These are phyloP conservation scores for Neonectria neomacrospora DNA, from an alignment of 2,329 filamentous ascomycete species.

Conservation along the genomic window DNA sequence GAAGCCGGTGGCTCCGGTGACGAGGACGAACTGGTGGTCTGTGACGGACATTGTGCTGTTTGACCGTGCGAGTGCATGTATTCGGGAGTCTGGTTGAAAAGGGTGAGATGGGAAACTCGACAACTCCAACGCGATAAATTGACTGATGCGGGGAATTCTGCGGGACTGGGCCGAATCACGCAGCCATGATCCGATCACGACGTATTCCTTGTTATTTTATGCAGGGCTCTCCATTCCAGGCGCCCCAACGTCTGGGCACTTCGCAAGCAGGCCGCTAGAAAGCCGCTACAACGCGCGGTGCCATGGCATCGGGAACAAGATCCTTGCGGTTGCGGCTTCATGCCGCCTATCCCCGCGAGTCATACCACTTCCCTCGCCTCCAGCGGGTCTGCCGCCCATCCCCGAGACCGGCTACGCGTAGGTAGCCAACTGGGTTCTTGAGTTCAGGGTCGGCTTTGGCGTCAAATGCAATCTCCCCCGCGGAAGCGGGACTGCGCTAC, in stretches of 20 bases:
- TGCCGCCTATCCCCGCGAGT: constrained; percentile 23
- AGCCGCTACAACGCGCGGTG: background rate
- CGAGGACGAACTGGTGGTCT: constrained; percentile 33
- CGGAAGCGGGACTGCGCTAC: constrained; percentile 9
- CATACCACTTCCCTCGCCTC: background rate
- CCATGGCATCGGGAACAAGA: constrained; percentile 9
- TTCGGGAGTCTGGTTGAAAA: background rate
- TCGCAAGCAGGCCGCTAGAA: background rate
- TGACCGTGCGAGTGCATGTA: background rate
- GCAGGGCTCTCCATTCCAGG: background rate
- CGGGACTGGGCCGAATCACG: background rate
- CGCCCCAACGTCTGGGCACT: background rate
- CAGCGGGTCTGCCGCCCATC: constrained; percentile 24
- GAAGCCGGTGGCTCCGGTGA: constrained; percentile 44
- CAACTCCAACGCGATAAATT: background rate
- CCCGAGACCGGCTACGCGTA: constrained; percentile 7
- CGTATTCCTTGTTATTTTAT: background rate
- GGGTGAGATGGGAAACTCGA: background rate
- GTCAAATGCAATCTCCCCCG: background rate
- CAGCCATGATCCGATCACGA: background rate
- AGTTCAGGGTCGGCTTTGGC: background rate
- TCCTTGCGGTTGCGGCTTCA: background rate
- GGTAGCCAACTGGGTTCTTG: background rate
- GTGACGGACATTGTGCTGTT: background rate
- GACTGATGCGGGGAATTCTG: constrained; percentile 17